Evolutionary conservation across 2,329 filamentous ascomycete species (phyloP).

Genomic region (Penicillium sp.): DNA sequence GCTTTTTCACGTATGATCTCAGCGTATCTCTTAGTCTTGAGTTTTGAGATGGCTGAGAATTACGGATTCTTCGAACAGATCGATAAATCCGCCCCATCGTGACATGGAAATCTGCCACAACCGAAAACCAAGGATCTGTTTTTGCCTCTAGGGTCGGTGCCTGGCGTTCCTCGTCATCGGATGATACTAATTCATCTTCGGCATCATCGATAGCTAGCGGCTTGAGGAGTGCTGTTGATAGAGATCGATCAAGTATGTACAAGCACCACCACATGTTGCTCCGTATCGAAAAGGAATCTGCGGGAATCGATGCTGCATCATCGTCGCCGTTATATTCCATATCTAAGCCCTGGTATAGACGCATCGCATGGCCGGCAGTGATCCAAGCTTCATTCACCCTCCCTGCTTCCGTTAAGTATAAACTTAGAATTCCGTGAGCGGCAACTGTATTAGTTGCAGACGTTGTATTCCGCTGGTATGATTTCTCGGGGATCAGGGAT

Average conservation of each 20-base stretch:
- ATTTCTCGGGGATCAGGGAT: neutral
- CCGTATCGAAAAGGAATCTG: neutral
- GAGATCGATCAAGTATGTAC: constrained; percentile 13
- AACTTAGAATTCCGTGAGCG: constrained; percentile 9
- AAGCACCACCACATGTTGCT: constrained; percentile 15
- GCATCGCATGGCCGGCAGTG: constrained; percentile 15
- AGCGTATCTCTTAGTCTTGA: constrained; percentile 4
- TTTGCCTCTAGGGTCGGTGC: neutral
- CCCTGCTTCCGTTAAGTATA: constrained; percentile 11
- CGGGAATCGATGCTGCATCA: neutral
- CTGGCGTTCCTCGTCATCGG: neutral
- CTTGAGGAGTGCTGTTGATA: constrained; percentile 16
- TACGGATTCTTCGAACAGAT: constrained; percentile 11
- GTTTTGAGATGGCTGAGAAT: neutral
- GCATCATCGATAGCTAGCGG: constrained; percentile 11
- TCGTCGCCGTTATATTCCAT: neutral
- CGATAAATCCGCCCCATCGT: constrained; percentile 13
- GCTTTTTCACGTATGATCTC: constrained; percentile 6
- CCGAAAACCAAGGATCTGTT: constrained; percentile 11
- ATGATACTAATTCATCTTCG: constrained; percentile 5
- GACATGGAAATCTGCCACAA: constrained; percentile 12
- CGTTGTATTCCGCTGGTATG: constrained; percentile 1
- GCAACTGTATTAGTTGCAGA: constrained; percentile 8
- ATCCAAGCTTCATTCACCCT: constrained; percentile 17
- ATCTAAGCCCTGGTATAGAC: constrained; percentile 17